These are phyloP conservation scores for Trichomonascaceae sp. DNA, from an alignment of 1,139 yeast species.

Conservation along the genomic window DNA sequence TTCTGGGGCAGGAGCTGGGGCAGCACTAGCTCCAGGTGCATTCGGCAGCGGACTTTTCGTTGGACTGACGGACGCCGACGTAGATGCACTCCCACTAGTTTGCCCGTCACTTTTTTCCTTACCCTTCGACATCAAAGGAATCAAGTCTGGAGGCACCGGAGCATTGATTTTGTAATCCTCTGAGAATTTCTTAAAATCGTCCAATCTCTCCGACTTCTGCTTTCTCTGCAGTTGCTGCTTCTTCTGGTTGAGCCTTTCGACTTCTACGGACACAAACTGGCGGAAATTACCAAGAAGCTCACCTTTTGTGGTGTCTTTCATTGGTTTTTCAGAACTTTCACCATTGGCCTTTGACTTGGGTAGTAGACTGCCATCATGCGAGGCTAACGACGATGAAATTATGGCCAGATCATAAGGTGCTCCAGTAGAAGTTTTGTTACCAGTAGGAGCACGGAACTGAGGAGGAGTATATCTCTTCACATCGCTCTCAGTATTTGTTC, in stretches of 20 bases:
- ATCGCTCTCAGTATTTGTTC: neutral
- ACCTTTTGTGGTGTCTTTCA: constrained; percentile 23
- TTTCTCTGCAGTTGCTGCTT: constrained; percentile 28
- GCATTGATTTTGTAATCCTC: constrained; percentile 64
- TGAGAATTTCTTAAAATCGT: constrained; percentile 76
- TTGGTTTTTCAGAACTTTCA: neutral
- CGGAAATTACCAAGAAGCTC: constrained; percentile 32
- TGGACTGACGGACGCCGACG: constrained; percentile 8
- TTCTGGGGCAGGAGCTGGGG: too few species aligned
- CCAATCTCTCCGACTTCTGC: constrained; percentile 47
- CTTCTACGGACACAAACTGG: constrained; percentile 33
- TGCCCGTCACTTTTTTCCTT: constrained; percentile 29
- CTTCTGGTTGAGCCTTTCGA: constrained; percentile 28
- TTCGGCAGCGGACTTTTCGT: constrained; percentile 9
- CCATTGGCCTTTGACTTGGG: constrained; percentile 1
- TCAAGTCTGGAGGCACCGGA: constrained; percentile 60
- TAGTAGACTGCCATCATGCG: constrained; percentile 12
- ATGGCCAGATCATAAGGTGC: constrained; percentile 63
- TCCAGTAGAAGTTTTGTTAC: constrained; percentile 16
- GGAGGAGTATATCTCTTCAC: constrained; percentile 54
- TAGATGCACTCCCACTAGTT: constrained; percentile 1
- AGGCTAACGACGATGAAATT: constrained; percentile 38
- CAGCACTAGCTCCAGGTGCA: constrained; percentile 9
- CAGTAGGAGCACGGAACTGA: constrained; percentile 48
- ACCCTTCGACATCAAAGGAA: constrained; percentile 69